A percentile compares a stretch with the other conserved stretches of the same genome.
phyloP scores from a whole-genome alignment of 2,329 filamentous ascomycete genomes.

The Paraconiothyrium brasiliense region DNA sequence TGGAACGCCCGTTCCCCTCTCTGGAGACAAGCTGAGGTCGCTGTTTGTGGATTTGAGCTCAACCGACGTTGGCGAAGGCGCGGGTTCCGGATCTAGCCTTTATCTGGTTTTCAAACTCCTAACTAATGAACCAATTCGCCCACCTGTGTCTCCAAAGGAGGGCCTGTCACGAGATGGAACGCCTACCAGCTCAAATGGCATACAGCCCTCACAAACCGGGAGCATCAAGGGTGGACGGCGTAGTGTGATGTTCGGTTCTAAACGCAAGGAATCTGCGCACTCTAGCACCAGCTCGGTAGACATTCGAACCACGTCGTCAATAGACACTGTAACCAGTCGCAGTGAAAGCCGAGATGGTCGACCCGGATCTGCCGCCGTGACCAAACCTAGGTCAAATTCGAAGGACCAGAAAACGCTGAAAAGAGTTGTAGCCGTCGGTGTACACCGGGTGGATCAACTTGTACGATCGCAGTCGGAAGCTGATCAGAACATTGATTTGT shows the following conservation, averaged over 20 bases:
- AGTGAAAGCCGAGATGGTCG: conserved; percentile 36
- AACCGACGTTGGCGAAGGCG: conserved; percentile 73
- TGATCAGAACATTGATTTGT: conserved; percentile 80
- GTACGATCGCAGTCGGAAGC: conserved; percentile 76
- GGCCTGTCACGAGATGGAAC: conserved; percentile 36
- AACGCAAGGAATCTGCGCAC: conserved; percentile 57
- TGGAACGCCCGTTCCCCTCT: conserved; percentile 70
- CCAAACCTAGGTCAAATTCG: conserved; percentile 39
- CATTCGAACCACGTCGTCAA: conserved; percentile 33
- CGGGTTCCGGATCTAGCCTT: conserved; percentile 74
- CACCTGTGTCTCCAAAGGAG: conserved; percentile 42
- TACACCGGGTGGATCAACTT: conserved; percentile 77
- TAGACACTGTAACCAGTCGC: conserved; percentile 30
- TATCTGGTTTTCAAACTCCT: conserved; percentile 87
- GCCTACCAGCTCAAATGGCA: conserved; percentile 29
- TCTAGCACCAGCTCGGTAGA: conserved; percentile 34
- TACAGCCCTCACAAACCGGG: conserved; percentile 44
- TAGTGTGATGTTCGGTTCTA: conserved; percentile 74
- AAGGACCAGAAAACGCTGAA: conserved; percentile 64
- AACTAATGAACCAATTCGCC: conserved; percentile 61
- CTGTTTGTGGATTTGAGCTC: conserved; percentile 87
- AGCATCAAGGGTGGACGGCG: conserved; percentile 56
- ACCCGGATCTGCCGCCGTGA: conserved; percentile 37
- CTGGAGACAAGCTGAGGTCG: conserved; percentile 77
- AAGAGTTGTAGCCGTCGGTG: conserved; percentile 78